Evolutionary conservation across 805 yeast genomes (phyloP), one percentile per base, ranked within the genome.

Genomic region (Saturnispora besseyi): DNA sequence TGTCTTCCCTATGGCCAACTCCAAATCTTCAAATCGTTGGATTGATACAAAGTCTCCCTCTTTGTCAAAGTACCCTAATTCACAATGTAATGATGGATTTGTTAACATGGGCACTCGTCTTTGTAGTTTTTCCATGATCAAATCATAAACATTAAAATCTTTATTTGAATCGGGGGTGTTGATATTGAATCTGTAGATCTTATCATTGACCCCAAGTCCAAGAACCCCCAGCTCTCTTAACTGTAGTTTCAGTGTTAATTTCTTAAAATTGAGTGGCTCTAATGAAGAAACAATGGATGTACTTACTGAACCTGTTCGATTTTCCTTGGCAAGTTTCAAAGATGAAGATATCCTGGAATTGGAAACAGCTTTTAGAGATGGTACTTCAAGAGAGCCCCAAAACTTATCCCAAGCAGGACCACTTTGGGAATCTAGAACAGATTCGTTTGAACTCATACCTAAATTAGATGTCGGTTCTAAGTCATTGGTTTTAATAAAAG

Each of bases 61-160:
- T 31, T 67, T 69, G 47, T 72, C 75, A 13, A 62, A 55, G 50
- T 70, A 72, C 31, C 69, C 63, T 10, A 72, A 47, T 21, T 67
- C 68, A 49, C 64, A 59, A 9, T 18, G 4, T 11, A 46, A 8
- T 7, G 30, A 21, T 11, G 12, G n/a, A 24, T 8, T 18, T 21
- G 28, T 34, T 11, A 47, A 21, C 15, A 41, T 15, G 1, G 41
- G 45, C n/a, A 41, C 13, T 18, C 42, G 10, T 7, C 40, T 44
- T 24, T 41, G 26, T 29, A 59, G 53, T 31, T 56, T 55, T 3
- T 54, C 45, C 28, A 49, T 57, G 18, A 48, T 45, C 54, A 47
- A 7, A 43, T 51, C 5, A 30, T 45, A 41, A 13, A 48, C 38
- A 24, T 51, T 47, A 12, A 43, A 30, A 13, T 46, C 38, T 28